phyloP scores from a whole-genome alignment of 2,329 filamentous ascomycete genomes.

The Arthrobotrys pseudoclavata region DNA sequence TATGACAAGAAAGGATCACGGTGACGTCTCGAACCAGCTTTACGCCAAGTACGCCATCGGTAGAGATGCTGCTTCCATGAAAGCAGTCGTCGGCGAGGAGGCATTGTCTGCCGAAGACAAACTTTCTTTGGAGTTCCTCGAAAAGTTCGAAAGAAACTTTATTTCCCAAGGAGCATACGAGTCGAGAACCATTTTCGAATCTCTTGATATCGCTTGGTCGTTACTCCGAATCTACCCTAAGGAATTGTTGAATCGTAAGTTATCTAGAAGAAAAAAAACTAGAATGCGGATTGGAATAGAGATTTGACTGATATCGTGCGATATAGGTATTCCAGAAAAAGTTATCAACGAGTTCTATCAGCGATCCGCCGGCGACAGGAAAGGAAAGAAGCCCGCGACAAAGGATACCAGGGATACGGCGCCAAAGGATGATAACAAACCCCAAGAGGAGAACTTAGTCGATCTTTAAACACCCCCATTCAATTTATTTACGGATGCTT shows the following conservation, averaged over 20 bases:
- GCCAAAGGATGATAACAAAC: conserved; percentile 66
- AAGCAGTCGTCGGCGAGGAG: conserved; percentile 98
- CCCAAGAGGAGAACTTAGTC: conserved; percentile 73
- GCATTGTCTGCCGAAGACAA: conserved; percentile 96
- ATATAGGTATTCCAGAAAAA: conserved; percentile 77
- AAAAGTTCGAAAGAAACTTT: conserved; percentile 97
- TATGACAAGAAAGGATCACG: conserved; percentile 95
- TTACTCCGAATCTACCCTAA: conserved; percentile 97
- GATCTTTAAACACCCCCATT: conserved; percentile 65
- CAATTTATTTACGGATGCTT: conserved; percentile 3
- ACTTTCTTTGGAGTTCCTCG: conserved; percentile 95
- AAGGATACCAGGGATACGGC: conserved; percentile 67
- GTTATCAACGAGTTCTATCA: conserved; percentile 86
- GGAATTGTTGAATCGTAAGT: conserved; percentile 88
- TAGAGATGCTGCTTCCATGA: conserved; percentile 98
- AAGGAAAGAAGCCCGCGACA: conserved; percentile 69
- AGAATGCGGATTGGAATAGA: conserved; percentile 63
- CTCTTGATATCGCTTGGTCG: conserved; percentile 95
- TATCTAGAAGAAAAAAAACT: not conserved
- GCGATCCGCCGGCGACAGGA: conserved; percentile 73
- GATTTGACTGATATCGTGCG: not conserved
- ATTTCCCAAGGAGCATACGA: conserved; percentile 94
- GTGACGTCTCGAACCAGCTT: conserved; percentile 98
- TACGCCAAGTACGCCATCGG: conserved; percentile 99
- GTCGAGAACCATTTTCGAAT: conserved; percentile 90